Conservation (phyloP, 1,139 yeast genomes). For the Protomyces gravidus region DNA sequence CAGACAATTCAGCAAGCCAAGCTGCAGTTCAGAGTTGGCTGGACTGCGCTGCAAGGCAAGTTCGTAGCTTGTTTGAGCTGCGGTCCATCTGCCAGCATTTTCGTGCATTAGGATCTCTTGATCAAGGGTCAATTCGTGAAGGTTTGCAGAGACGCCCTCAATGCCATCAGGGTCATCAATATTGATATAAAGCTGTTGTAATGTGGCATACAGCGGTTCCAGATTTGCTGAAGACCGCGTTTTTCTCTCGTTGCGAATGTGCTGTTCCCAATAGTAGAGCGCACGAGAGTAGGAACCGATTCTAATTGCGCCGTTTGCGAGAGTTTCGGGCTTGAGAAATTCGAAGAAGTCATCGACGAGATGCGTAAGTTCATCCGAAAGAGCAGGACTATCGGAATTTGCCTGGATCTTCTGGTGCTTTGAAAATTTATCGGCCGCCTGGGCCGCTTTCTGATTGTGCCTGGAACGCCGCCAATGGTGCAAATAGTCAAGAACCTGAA, state of each 20-base stretch:
- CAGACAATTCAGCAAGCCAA: conserved; percentile 51
- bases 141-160: conserved; percentile 74
- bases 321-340: conserved; percentile 58
- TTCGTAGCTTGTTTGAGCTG: conserved; percentile 81
- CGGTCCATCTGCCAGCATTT: conserved; percentile 79
- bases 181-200: conserved; percentile 77
- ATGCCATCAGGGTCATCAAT: conserved; percentile 87
- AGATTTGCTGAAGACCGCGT: conserved; percentile 39
- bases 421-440: conserved; percentile 30
- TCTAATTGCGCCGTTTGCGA: conserved; percentile 76
- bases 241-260: conserved; percentile 44
- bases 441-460: conserved; percentile 31
- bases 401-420: conserved; percentile 30
- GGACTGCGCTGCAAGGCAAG: conserved; percentile 52
- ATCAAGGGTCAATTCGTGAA: conserved; percentile 52
- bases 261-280: conserved; percentile 78
- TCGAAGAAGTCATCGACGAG: conserved; percentile 48
- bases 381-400: conserved; percentile 30
- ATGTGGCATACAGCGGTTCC: conserved; percentile 37
- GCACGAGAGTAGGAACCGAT: conserved; percentile 87
- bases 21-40: conserved; percentile 41
- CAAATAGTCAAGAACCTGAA: conserved; percentile 68
- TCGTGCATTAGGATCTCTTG: conserved; percentile 77
- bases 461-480: conserved; percentile 63
- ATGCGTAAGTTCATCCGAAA: conserved; percentile 31